Conservation (phyloP, 1,139 yeast species). For the Scheffersomyces lignicola region DNA sequence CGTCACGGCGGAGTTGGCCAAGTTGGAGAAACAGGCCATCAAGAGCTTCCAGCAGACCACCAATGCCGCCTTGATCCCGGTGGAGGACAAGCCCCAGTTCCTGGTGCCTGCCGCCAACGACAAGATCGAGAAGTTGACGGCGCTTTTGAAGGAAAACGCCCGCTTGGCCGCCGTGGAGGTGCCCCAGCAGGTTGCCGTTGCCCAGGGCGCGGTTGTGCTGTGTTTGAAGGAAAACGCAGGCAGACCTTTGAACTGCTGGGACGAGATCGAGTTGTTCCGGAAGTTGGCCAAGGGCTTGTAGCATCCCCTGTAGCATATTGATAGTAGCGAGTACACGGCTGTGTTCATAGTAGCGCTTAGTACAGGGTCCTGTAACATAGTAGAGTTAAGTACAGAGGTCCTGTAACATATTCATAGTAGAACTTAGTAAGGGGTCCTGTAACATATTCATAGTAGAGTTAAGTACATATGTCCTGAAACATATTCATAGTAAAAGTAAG, state of each 20-base stretch:
- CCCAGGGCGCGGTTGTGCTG: slow-evolving; percentile 58
- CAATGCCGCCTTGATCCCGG: slow-evolving; percentile 35
- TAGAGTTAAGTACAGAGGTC: too few species aligned
- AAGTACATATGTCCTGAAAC: too few species aligned
- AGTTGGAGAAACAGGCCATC: slow-evolving; percentile 61
- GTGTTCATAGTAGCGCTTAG: too few species aligned
- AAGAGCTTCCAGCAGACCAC: slow-evolving; percentile 55
- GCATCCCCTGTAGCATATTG: too few species aligned
- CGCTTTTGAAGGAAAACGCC: slow-evolving; percentile 48
- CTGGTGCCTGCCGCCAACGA: slow-evolving; percentile 37
- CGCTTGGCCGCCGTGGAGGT: slow-evolving; percentile 42
- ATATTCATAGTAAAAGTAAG: too few species aligned
- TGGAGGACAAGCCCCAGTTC: slow-evolving; percentile 28
- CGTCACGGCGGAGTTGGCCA: slow-evolving; percentile 65
- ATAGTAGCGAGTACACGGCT: too few species aligned
- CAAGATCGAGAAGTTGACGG: slow-evolving; percentile 44
- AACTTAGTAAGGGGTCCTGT: too few species aligned
- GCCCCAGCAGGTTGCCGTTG: slow-evolving; percentile 30
- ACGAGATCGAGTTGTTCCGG: slow-evolving; percentile 75
- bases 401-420: too few species aligned
- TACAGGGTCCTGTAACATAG: too few species aligned
- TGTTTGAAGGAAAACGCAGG: slow-evolving; percentile 73
- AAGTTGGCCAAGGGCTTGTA: slow-evolving; percentile 39
- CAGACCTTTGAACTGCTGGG: slow-evolving; percentile 84
- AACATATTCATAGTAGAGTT: too few species aligned